Conservation (phyloP, 2,329 filamentous ascomycete species). For the Penicillium sp. region DNA sequence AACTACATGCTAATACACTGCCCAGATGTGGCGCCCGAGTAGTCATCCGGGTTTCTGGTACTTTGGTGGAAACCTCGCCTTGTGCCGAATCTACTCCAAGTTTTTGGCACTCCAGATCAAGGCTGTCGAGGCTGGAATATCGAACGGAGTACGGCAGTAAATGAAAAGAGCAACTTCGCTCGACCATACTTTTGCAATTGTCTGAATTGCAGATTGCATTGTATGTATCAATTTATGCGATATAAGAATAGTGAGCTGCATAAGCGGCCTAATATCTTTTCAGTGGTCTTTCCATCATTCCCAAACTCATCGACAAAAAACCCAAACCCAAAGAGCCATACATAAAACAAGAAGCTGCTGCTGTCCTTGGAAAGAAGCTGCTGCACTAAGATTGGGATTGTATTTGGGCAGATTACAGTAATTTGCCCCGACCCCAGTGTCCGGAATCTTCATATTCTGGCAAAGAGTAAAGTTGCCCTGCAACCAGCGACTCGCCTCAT, state of each 20-base stretch:
- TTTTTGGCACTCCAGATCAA: slow-evolving; percentile 52
- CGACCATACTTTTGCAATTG: neutral
- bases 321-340: neutral
- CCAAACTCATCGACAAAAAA: neutral
- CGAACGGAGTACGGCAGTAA: slow-evolving; percentile 9
- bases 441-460: neutral
- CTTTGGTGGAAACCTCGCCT: slow-evolving; percentile 62
- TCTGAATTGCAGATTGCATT: neutral
- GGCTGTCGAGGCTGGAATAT: slow-evolving; percentile 43
- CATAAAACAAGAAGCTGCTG: neutral
- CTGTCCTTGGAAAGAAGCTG: neutral
- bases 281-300: too few species aligned
- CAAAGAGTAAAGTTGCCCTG: neutral
- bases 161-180: too few species aligned
- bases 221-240: too few species aligned
- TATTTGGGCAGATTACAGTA: neutral
- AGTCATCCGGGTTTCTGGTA: slow-evolving; percentile 66
- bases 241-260: too few species aligned
- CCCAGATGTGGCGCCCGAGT: slow-evolving; percentile 53
- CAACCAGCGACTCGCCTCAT: neutral
- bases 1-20: neutral
- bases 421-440: neutral
- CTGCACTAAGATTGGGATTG: neutral
- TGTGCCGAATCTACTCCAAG: slow-evolving; percentile 61
- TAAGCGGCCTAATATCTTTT: too few species aligned